Evolutionary conservation across 257 asterid genomes (phyloP).

Genomic region (Sherardia arvensis): DNA sequence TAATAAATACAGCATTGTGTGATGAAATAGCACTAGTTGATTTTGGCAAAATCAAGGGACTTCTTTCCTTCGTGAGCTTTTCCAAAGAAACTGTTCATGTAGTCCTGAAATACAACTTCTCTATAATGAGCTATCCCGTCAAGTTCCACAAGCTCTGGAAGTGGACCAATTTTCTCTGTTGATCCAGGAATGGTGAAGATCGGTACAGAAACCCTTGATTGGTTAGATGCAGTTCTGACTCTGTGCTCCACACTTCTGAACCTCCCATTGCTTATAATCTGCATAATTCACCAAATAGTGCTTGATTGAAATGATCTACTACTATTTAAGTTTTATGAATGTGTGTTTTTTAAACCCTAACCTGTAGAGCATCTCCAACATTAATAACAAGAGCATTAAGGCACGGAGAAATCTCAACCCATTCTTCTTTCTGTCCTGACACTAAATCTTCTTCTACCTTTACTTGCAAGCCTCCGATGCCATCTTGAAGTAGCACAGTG

Average conservation of each 20-base stretch:
- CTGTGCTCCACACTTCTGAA: slow-evolving; percentile 33
- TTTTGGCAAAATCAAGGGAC: slow-evolving; percentile 24
- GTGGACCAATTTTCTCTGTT: slow-evolving; percentile 22
- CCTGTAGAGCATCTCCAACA: slow-evolving; percentile 27
- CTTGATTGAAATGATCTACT: too few species aligned
- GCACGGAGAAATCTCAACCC: slow-evolving; percentile 33
- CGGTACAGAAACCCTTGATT: slow-evolving; percentile 33
- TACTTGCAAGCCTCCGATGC: slow-evolving; percentile 34
- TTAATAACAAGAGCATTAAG: slow-evolving; percentile 29
- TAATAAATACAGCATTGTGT: too few species aligned
- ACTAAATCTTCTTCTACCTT: slow-evolving; percentile 18
- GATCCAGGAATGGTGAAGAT: slow-evolving; percentile 21
- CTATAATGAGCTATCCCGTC: slow-evolving; percentile 20
- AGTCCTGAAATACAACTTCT: slow-evolving; percentile 25
- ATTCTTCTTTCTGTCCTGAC: slow-evolving; percentile 11
- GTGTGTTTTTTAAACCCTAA: neutral
- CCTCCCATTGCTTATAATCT: slow-evolving; percentile 34
- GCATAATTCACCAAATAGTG: neutral
- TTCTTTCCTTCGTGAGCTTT: slow-evolving; percentile 29
- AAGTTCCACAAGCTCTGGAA: slow-evolving; percentile 24
- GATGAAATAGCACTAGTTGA: neutral
- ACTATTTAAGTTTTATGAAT: too few species aligned
- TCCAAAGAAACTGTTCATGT: slow-evolving; percentile 25
- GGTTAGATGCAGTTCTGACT: slow-evolving; percentile 25
- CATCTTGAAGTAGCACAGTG: slow-evolving; percentile 33